Conservation (phyloP, 2,329 filamentous ascomycete species). For the Magnaporthiopsis incrustans region DNA sequence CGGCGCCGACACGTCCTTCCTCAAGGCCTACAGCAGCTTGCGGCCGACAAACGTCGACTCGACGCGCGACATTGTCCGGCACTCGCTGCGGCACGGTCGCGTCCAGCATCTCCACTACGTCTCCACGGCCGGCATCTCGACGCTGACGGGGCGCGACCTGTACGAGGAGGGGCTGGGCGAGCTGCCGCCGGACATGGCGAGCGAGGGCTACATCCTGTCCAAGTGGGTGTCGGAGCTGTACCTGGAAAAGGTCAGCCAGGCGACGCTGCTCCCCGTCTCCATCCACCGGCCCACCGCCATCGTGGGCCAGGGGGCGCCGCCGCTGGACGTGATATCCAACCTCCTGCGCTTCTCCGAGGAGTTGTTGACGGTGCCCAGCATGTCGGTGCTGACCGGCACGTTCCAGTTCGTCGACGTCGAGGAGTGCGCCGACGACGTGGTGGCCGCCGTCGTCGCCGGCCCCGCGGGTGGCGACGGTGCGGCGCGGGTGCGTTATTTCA, state of each 20-base stretch:
- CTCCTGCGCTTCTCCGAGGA: constrained; percentile 6
- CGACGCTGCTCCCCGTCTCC: constrained; percentile 14
- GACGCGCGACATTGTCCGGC: constrained; percentile 19
- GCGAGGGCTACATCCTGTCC: constrained; percentile 21
- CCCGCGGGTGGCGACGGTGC: not conserved
- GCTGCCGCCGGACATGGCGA: not conserved
- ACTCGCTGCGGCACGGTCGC: constrained; percentile 13
- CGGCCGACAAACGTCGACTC: constrained; percentile 21
- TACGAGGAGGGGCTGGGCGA: constrained; percentile 19
- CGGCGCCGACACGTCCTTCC: constrained; percentile 27
- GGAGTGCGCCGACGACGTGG: constrained; percentile 1
- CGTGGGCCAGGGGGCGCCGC: constrained; percentile 9
- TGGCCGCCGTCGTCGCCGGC: constrained; percentile 2
- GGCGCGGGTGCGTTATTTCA: too few species aligned
- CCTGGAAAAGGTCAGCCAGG: constrained; percentile 14
- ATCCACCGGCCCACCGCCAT: constrained; percentile 22
- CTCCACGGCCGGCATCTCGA: constrained; percentile 19
- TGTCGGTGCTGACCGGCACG: not conserved
- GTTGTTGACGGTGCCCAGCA: not conserved
- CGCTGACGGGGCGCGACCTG: constrained; percentile 15
- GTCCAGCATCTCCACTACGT: constrained; percentile 29
- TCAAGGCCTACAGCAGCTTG: constrained; percentile 23
- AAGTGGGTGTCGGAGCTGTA: constrained; percentile 27
- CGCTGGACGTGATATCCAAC: constrained; percentile 13
- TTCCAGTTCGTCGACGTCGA: constrained; percentile 3